Base-by-base conservation (phyloP, 139 green algal genomes). In the Chlamydomonas incerta region DNA sequence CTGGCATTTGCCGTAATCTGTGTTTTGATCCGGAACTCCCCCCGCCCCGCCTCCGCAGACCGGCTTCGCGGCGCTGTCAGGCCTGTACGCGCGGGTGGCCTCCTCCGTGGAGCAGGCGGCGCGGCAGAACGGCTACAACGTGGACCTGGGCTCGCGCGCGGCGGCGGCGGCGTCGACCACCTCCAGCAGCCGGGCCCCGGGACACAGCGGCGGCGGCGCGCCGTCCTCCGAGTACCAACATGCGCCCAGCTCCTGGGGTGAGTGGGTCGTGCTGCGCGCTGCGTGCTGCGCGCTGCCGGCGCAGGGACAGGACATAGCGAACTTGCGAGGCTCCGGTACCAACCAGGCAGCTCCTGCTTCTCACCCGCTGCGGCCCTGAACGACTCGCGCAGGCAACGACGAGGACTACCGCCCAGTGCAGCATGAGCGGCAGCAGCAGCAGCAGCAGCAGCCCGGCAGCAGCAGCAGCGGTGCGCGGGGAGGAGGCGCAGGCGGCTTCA, bases 21-120 rank as follows among this genome's bases (percentile, higher is more conserved):
- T n/a, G n/a, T n/a, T n/a, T n/a, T n/a, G n/a, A n/a, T n/a, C 71
- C 5, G 4, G 1, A 35, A 3, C 18, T 47, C 26, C 3, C 35
- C 14, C 3, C 50, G 58, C 1, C 50, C 75, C 34, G 62, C 9
- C 35, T 13, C 29, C 71, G 55, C 90, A 91, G 86, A 84, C 79
- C 29, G 91, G 92, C 24, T 93, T 92, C 82, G 73, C 67, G 0
- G 74, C 89, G 33, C 82, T 95, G 65, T 88, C 71, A 26, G 86
- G 68, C 33, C 58, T 95, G 60, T 95, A 95, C 72, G 88, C 92
- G 13, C 87, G 80, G 17, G 88, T 94, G 23, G 92, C 92, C 10
- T 90, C 84, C 1, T 71, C 63, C 3, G 92, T 95, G 62, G 92
- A 95, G 88, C 70, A 63, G 35, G 92, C 74, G 52, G 92, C 92